Evolutionary conservation across 2,329 filamentous ascomycete species (phyloP).

Genomic region (Fusarium domesticum): DNA sequence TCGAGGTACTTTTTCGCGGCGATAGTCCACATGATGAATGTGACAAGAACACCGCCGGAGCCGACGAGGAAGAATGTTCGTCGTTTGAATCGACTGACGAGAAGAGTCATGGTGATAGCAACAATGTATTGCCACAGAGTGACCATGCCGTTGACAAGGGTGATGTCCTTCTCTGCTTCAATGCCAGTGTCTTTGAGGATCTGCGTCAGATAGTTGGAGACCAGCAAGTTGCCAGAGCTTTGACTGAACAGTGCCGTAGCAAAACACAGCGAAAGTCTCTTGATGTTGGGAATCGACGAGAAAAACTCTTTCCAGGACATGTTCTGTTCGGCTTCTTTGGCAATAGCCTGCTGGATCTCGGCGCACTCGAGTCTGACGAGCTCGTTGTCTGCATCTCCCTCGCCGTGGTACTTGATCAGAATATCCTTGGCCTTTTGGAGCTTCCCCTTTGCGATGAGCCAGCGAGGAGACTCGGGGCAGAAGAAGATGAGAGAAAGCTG

Average conservation of each 20-base stretch:
- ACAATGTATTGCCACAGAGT: slow-evolving; percentile 44
- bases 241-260: slow-evolving; percentile 41
- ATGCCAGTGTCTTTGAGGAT: slow-evolving; percentile 41
- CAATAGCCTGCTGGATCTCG: slow-evolving; percentile 49
- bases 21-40: slow-evolving; percentile 41
- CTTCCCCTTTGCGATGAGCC: slow-evolving; percentile 51
- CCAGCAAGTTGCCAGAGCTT: slow-evolving; percentile 40
- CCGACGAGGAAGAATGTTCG: slow-evolving; percentile 40
- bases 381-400: slow-evolving; percentile 42
- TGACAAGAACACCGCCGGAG: slow-evolving; percentile 38
- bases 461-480: slow-evolving; percentile 60
- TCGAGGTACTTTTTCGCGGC: slow-evolving; percentile 39
- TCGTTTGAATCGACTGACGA: slow-evolving; percentile 38
- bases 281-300: slow-evolving; percentile 37
- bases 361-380: slow-evolving; percentile 47
- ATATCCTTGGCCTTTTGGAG: slow-evolving; percentile 49
- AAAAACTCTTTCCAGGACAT: slow-evolving; percentile 44
- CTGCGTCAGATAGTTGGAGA: slow-evolving; percentile 42
- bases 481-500: slow-evolving; percentile 47
- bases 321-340: slow-evolving; percentile 42
- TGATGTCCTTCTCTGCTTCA: slow-evolving; percentile 37
- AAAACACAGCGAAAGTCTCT: slow-evolving; percentile 40
- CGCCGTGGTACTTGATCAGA: slow-evolving; percentile 51
- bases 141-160: slow-evolving; percentile 41
- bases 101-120: slow-evolving; percentile 35